phyloP scores from a whole-genome alignment of 352 stramenopile species.

The Globisporangium barbulae region DNA sequence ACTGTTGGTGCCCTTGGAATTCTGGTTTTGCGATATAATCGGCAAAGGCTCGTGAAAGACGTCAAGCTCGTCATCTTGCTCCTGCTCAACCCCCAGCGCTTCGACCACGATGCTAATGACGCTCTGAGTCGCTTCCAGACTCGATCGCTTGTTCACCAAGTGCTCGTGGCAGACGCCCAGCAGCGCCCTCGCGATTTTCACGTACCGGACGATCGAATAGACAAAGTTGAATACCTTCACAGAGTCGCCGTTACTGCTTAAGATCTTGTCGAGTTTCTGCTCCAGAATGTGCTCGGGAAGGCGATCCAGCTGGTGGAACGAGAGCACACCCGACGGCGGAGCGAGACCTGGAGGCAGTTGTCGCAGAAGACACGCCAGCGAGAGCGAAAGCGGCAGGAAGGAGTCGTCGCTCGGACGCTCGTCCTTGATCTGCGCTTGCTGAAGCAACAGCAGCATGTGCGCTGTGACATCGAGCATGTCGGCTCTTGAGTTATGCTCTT shows the following conservation, averaged over 20 bases:
- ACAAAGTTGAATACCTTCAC: conserved; percentile 30
- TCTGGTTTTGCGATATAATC: neutral
- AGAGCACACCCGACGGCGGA: conserved; percentile 30
- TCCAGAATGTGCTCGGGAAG: conserved; percentile 30
- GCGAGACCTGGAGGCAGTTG: conserved; percentile 42
- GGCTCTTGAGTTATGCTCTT: neutral
- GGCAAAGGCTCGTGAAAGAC: neutral
- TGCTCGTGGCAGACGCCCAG: conserved; percentile 41
- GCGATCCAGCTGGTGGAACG: conserved; percentile 40
- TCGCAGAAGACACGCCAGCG: conserved; percentile 37
- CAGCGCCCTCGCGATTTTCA: conserved; percentile 34
- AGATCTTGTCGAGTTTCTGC: conserved; percentile 24
- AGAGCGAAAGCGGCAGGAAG: conserved; percentile 53
- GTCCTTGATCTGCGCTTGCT: conserved; percentile 43
- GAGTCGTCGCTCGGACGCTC: conserved; percentile 36
- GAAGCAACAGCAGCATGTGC: conserved; percentile 51
- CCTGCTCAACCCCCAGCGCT: conserved; percentile 6
- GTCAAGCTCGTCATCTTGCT: neutral
- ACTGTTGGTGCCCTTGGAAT: neutral
- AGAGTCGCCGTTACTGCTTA: conserved; percentile 18
- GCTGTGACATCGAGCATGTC: conserved; percentile 36
- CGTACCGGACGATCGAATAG: conserved; percentile 36
- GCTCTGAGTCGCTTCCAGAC: conserved; percentile 28
- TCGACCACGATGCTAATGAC: conserved; percentile 24
- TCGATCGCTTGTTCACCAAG: conserved; percentile 25